Evolutionary conservation across 2,329 filamentous ascomycete genomes (phyloP), one percentile per base, ranked within the genome.

Genomic region (Diaporthe citriasiana): DNA sequence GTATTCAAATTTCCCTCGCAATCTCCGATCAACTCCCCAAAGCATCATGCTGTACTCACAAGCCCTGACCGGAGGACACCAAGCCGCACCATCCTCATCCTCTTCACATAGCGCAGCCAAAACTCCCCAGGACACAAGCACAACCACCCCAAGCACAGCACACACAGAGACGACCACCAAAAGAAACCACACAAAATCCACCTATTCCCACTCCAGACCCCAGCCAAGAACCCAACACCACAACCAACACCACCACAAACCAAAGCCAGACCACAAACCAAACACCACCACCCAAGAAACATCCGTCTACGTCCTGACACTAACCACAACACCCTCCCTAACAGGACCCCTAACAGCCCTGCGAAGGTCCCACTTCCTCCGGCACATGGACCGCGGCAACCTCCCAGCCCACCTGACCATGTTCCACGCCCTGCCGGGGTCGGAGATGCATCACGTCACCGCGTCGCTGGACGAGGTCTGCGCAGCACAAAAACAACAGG

Each of bases 371-470:
- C 68, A 75, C 65, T 75, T 73, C 47, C 73, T 65, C 0, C 47
- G n/a, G 2, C 73, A 59, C 47, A 40, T 57, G 30, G 72, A 73
- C 65, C 68, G 65, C 42, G 40, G 17, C 30, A 33, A 22, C n/a
- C 57, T 55, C n/a, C 57, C 60, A 4, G 70, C 73, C 3, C 73
- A 75, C 56, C 71, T 75, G 25, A 75, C 65, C 13, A 50, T 75
- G 47, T 75, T 73, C 71, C 73, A 75, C 57, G 73, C 71, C 30
- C 63, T 73, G 5, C 73, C 73, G 5, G 71, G 70, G 8, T 55
- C 55, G 19, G 27, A 63, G 56, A 40, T 73, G 47, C 17, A 9
- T 7, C 25, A 19, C 17, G 40, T 68, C 47, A 30, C 63, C 30
- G 10, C 72, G 1, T 47, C 70, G n/a, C 50, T 68, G 15, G 27